Evolutionary conservation across 2,329 filamentous ascomycete genomes (phyloP), one percentile per base, ranked within the genome.

Genomic region (Aspergillus sojae): DNA sequence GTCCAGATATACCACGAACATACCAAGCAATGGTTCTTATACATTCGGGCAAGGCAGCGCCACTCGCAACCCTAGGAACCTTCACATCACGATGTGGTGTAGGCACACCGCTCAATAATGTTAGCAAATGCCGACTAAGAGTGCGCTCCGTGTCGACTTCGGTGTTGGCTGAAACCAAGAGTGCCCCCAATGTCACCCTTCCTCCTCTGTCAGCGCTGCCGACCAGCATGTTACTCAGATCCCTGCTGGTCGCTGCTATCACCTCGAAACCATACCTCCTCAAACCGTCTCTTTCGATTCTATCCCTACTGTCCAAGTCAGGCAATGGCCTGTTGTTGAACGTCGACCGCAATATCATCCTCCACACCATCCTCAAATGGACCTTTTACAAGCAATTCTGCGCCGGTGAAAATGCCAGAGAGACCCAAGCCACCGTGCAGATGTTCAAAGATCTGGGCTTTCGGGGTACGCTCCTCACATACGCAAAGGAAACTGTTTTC

Each of bases 381-480:
- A 72, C 71, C 0, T 71, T 97, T 74, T 97, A 97, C 75, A 88
- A 89, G 19, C 94, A 97, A 73, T 97, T 96, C 78, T 97, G 94
- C 77, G 92, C 92, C 0, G 94, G 94, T 39, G 91, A 94, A 79
- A 90, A 86, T 61, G 82, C 84, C 0, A 70, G 75, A 1, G 91
- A 96, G 77, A 89, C 95, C 3, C 81, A 82, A 57, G 77, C 23
- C 26, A 93, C 90, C 0, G 86, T 92, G 36, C 74, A 82, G 2
- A 81, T 84, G 4, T 82, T 96, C 39, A 91, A 92, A 76, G 78
- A 83, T 28, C 88, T 94, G 58, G 94, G 94, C 0, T 96, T 93
- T 74, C 87, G 85, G 21, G 94, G 93, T 16, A 90, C 96, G 12
- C 93, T 97, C 59, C 83, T 97, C 59, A 89, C 91, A 58, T 96